A percentile compares a stretch with the other conserved stretches of the same genome.
These are phyloP conservation scores for Butyriboletus loyo DNA, from an alignment of 768 basidiomycete species.

Conservation along the genomic window DNA sequence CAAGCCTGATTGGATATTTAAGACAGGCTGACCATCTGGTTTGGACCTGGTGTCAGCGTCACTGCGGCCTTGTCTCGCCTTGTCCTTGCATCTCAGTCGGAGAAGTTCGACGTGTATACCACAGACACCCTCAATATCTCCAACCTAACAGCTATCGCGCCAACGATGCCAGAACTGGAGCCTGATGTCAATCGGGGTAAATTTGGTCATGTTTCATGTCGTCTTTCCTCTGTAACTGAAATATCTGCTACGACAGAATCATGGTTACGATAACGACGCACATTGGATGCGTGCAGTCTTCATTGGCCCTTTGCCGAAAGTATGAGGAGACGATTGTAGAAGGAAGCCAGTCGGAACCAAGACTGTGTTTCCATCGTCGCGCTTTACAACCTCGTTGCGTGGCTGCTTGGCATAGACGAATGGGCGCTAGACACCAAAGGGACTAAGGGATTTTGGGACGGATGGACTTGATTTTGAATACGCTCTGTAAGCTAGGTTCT, in stretches of 20 bases:
- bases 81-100: constrained; percentile 40
- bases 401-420: constrained; percentile 59
- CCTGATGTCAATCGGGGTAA: constrained; percentile 66
- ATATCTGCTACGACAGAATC: constrained; percentile 48
- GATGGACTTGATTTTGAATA: constrained; percentile 29
- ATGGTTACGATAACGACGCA: constrained; percentile 83
- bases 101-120: constrained; percentile 59
- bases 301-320: constrained; percentile 69
- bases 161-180: constrained; percentile 62
- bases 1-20: neutral
- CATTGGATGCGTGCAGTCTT: constrained; percentile 83
- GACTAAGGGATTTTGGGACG: constrained; percentile 78
- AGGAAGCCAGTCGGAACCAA: constrained; percentile 28
- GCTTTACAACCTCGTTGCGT: constrained; percentile 76
- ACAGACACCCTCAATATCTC: neutral
- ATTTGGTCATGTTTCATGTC: neutral
- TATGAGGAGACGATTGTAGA: neutral
- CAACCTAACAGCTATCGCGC: neutral
- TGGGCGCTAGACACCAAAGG: constrained; percentile 67
- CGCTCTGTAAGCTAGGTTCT: neutral
- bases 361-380: constrained; percentile 67
- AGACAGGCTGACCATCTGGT: constrained; percentile 83
- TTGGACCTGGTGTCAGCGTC: constrained; percentile 53
- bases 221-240: neutral
- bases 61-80: constrained; percentile 54